Conservation (phyloP, 2,329 filamentous ascomycete species). For the Fusarium nematophilum region DNA sequence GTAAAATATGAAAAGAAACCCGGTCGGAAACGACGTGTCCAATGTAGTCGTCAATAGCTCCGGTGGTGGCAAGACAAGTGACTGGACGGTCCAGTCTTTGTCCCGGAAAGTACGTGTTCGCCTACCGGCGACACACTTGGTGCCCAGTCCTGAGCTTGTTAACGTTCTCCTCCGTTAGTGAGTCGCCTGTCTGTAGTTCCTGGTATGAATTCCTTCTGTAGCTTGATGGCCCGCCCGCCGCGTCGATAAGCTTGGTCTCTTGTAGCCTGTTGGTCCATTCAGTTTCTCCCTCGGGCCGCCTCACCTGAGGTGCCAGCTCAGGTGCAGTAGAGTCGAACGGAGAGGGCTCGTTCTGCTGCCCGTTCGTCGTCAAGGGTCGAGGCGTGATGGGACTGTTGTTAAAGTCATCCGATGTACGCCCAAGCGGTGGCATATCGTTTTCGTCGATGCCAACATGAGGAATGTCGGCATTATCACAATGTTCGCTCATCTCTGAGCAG, state of each 20-base stretch:
- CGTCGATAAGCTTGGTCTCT: conserved; percentile 60
- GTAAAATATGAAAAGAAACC: conserved; percentile 6
- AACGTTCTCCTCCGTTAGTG: conserved; percentile 66
- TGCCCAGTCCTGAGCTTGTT: conserved; percentile 57
- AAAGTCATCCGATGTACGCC: conserved; percentile 44
- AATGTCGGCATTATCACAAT: conserved; percentile 56
- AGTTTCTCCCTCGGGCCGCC: conserved; percentile 51
- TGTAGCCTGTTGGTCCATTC: conserved; percentile 58
- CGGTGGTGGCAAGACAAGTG: conserved; percentile 1
- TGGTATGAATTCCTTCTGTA: conserved; percentile 50
- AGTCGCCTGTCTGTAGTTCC: conserved; percentile 53
- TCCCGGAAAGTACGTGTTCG: background rate
- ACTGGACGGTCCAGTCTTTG: conserved; percentile 5
- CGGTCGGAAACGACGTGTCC: conserved; percentile 10
- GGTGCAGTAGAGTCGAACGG: conserved; percentile 53
- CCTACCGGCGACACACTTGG: conserved; percentile 33
- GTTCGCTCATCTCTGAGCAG: conserved; percentile 58
- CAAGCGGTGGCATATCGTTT: conserved; percentile 23
- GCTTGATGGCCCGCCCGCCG: conserved; percentile 53
- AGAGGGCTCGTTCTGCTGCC: conserved; percentile 53
- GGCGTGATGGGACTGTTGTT: conserved; percentile 53
- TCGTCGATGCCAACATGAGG: conserved; percentile 51
- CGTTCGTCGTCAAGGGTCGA: conserved; percentile 52
- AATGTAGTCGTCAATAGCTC: conserved; percentile 20
- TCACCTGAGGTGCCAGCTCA: conserved; percentile 50